Evolutionary conservation across 2,329 filamentous ascomycete genomes (phyloP), one percentile per base, ranked within the genome.

Genomic region (Diaporthe citrichinensis): DNA sequence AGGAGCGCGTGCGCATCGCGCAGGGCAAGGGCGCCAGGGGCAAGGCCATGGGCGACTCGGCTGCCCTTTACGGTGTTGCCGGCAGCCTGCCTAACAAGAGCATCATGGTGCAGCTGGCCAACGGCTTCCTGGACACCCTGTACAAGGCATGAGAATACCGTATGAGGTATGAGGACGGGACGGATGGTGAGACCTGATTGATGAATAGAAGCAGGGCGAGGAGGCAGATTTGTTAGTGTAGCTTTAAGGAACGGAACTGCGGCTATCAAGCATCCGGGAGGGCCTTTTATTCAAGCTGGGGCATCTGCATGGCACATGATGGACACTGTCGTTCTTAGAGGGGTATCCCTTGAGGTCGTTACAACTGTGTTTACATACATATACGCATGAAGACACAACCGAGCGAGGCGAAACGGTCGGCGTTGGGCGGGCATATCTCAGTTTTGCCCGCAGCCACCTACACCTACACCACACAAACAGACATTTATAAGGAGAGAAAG

Each of bases 51-150:
- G 95, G 95, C 1, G 94, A 98, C 83, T 92, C 95, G 20, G 94
- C 95, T 1, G 96, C 96, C 6, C 86, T 99, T 77, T 99, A 99
- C 84, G 97, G 97, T 73, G 96, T 99, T 74, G 97, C 97, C 0
- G 97, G 97, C 8, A 97, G 94, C 81, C 85, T 99, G 84, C 97
- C 97, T 1, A 97, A 99, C 83, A 98, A 98, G 90, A 95, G 94
- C 79, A 93, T 99, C 46, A 95, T 99, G 44, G 94, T 95, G 78
- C 95, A 98, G 80, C 86, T 99, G 82, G 96, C 96, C 2, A 94
- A 90, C 79, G 96, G 95, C 0, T 99, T 98, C 85, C 88, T 98
- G 82, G 96, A 98, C 86, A 93, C 97, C 71, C 83, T 98, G 84
- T 98, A 98, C 85, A 98, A 98, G 88, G 93, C 93, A 76, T 97